Evolutionary conservation across 1,139 yeast species (phyloP).

Genomic region (Yamadazyma trypodendri): DNA sequence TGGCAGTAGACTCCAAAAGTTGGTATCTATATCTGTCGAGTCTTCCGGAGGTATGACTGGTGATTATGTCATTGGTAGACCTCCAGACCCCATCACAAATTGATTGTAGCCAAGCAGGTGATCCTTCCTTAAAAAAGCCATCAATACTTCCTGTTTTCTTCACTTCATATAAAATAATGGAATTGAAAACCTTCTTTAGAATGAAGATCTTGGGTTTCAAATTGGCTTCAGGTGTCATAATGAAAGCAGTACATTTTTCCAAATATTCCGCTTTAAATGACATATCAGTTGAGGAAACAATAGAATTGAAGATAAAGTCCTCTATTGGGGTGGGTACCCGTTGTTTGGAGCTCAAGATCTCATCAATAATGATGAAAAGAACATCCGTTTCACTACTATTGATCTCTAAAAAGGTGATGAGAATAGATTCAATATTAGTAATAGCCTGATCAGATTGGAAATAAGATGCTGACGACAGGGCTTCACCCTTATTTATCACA

Average conservation of each 20-base stretch:
- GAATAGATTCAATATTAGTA: constrained; percentile 55
- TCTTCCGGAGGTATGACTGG: constrained; percentile 64
- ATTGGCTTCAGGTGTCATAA: constrained; percentile 39
- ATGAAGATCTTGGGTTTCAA: constrained; percentile 62
- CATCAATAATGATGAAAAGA: constrained; percentile 51
- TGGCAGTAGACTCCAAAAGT: constrained; percentile 76
- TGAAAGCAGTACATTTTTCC: constrained; percentile 49
- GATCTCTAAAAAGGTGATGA: constrained; percentile 48
- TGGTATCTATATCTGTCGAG: constrained; percentile 77
- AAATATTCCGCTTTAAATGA: constrained; percentile 52
- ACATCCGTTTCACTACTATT: constrained; percentile 29
- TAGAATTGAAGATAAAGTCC: constrained; percentile 54
- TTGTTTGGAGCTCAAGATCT: constrained; percentile 45
- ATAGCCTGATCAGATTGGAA: constrained; percentile 76
- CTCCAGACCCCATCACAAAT: constrained; percentile 75
- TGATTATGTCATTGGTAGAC: constrained; percentile 51
- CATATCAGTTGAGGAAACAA: constrained; percentile 54
- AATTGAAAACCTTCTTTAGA: constrained; percentile 62
- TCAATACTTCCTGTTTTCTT: constrained; percentile 49
- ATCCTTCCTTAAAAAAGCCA: constrained; percentile 37
- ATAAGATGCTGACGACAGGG: constrained; percentile 60
- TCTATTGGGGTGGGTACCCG: constrained; percentile 50
- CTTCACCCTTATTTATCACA: constrained; percentile 34
- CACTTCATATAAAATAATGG: constrained; percentile 66
- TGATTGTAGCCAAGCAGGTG: constrained; percentile 60